Evolutionary conservation across 345 rosid genomes (phyloP).

Genomic region (Clausena lansium): DNA sequence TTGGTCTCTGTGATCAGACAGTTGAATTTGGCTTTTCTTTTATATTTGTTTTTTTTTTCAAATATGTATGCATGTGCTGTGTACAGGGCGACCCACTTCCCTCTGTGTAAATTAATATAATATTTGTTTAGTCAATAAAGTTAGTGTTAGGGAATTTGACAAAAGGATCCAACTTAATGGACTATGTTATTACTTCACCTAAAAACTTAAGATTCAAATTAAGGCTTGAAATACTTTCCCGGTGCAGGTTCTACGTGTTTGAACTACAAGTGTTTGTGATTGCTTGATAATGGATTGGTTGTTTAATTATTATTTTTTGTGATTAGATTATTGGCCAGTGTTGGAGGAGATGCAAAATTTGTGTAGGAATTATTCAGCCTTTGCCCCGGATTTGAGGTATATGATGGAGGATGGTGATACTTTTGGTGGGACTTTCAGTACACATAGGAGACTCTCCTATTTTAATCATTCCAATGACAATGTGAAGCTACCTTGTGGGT

Average conservation of each 20-base stretch:
- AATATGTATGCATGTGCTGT: too few species aligned
- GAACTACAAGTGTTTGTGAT: background rate
- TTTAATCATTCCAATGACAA: constrained; percentile 36
- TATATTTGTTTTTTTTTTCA: too few species aligned
- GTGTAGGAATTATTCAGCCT: constrained; percentile 29
- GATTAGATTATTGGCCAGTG: constrained; percentile 63
- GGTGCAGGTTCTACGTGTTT: background rate
- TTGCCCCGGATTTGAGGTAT: constrained; percentile 46
- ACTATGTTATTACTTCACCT: too few species aligned
- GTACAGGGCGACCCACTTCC: too few species aligned
- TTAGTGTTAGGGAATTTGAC: too few species aligned
- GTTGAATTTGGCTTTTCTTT: background rate
- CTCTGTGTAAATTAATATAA: too few species aligned
- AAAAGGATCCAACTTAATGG: too few species aligned
- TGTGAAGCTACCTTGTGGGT: constrained; percentile 75
- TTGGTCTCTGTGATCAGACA: background rate
- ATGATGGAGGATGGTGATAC: constrained; percentile 36
- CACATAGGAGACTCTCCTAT: constrained; percentile 55
- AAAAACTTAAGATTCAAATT: too few species aligned
- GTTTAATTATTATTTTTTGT: background rate
- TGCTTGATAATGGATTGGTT: background rate
- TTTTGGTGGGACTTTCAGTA: constrained; percentile 72
- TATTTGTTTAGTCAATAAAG: too few species aligned
- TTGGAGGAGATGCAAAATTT: constrained; percentile 52
- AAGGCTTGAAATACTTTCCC: background rate